Evolutionary conservation across 495 filamentous ascomycete genomes (phyloP), one percentile per base, ranked within the genome.

Genomic region (Talaromyces borbonicus): DNA sequence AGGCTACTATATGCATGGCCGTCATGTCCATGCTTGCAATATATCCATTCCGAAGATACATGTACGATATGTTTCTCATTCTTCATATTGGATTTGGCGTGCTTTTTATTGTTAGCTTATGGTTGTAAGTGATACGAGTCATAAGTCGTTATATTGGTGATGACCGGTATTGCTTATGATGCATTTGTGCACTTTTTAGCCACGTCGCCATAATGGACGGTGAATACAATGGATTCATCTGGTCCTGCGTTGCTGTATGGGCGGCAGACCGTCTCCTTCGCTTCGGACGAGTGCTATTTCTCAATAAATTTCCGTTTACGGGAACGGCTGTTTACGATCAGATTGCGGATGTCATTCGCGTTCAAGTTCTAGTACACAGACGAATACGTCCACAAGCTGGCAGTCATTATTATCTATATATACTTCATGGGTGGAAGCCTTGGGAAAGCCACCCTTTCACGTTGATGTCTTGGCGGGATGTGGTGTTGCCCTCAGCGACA

Each of bases 11-110:
- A 4, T 54, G 64, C 18, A 80, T 78, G 69, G 47, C 66, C 6
- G 26, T 74, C 1, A 39, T 78, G 8, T 43, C 71, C 11, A 50
- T 64, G 16, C 57, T 69, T 26, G 74, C 75, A 1, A 49, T 76
- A 5, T 64, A 72, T 27, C 63, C 61, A 22, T 57, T 79, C 20
- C 67, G 78, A 5, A 61, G 58, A 26, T 57, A 56, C 23, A 58
- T 55, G 8, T 80, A 79, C 49, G 78, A 81, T 29, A 14, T 19
- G 48, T 52, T 71, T 14, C 80, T 45, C 58, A 79, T 8, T 48
- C 72, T 65, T 20, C 78, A 81, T 46, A 72, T 80, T 31, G 9
- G 71, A 0, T 62, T 78, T 1, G 50, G 76, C 8, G 46, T 73
- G 7, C 60, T 68, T 2, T 56, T 80, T 0, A 49, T 72, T n/a